These are phyloP conservation scores for Marsdenia floribunda DNA, from an alignment of 257 asterid genomes.

Conservation along the genomic window DNA sequence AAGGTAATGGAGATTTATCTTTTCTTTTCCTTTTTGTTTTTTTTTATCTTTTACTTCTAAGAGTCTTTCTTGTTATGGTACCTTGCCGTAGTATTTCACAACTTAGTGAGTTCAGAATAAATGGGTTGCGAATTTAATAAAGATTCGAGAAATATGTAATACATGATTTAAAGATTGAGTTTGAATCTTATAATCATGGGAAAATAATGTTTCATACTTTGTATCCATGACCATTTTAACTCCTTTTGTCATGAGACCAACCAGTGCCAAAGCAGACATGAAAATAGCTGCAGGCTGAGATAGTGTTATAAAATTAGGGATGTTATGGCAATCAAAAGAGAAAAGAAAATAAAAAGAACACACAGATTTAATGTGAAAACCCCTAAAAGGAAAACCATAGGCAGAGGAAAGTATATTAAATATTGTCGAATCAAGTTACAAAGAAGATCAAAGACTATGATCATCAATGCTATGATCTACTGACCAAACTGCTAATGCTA, in stretches of 20 bases:
- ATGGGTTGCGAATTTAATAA: background rate
- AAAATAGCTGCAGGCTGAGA: background rate
- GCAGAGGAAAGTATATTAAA: no score
- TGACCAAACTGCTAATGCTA: no score
- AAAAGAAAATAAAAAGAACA: no score
- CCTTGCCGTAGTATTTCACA: background rate
- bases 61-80: background rate
- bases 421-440: no score
- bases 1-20: constrained; percentile 44
- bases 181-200: background rate
- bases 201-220: background rate
- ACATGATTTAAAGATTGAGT: background rate
- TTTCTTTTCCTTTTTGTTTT: no score
- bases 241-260: background rate
- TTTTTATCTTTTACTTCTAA: no score
- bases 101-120: background rate
- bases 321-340: no score
- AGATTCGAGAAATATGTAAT: background rate
- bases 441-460: no score
- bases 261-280: background rate
- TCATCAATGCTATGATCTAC: no score
- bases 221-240: background rate
- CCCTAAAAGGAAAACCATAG: no score
- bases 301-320: no score
- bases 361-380: no score